Percentiles rank a stretch among this genome's conserved stretches.
These are phyloP conservation scores for Pleurotus djamor DNA, from an alignment of 768 basidiomycete species.

Conservation along the genomic window DNA sequence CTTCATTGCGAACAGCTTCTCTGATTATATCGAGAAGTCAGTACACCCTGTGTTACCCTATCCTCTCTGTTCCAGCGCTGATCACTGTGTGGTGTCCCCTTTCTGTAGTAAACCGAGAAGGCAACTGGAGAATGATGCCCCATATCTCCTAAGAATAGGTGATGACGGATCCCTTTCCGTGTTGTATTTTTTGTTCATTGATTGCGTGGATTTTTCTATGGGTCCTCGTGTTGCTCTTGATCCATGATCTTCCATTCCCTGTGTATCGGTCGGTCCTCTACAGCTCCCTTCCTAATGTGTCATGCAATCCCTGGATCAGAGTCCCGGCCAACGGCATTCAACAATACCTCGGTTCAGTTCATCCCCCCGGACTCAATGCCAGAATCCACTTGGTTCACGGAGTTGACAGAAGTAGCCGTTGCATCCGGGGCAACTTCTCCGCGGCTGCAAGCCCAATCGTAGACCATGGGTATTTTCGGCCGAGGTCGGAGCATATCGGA, in stretches of 20 bases:
- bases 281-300: slow-evolving; percentile 49
- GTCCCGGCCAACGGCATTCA: slow-evolving; percentile 63
- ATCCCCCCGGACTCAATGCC: slow-evolving; percentile 13
- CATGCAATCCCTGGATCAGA: slow-evolving; percentile 46
- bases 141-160: slow-evolving; percentile 56
- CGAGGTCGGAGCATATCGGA: slow-evolving; percentile 1
- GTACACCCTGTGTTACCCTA: slow-evolving; percentile 8
- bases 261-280: slow-evolving; percentile 10
- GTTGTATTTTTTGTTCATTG: background rate
- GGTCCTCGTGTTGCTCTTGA: slow-evolving; percentile 9
- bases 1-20: slow-evolving; percentile 64
- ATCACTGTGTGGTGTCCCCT: slow-evolving; percentile 8
- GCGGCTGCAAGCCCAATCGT: background rate
- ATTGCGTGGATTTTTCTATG: background rate
- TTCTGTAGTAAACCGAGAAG: slow-evolving; percentile 47
- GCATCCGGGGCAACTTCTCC: background rate
- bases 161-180: slow-evolving; percentile 15
- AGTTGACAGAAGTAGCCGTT: slow-evolving; percentile 6
- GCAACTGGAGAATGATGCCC: slow-evolving; percentile 47
- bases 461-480: background rate
- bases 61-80: background rate
- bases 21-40: slow-evolving; percentile 69
- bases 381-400: slow-evolving; percentile 4
- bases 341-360: slow-evolving; percentile 61
- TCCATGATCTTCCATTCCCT: slow-evolving; percentile 10